These are phyloP conservation scores for Gastrolobium bilobum DNA, from an alignment of 306 rosid genomes.

Conservation along the genomic window DNA sequence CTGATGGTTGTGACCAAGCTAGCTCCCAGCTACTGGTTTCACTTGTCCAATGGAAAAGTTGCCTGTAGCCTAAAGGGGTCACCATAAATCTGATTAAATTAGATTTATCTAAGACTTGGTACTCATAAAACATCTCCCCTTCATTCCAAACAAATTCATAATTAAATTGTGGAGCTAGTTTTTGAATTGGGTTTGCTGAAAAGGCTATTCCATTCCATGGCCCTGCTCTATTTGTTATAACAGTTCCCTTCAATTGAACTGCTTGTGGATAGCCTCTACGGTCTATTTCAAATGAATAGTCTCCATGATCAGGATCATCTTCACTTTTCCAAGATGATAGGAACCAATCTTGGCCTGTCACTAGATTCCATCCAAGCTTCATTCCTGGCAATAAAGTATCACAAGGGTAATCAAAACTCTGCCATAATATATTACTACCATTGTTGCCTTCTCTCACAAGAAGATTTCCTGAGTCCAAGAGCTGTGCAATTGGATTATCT, in stretches of 20 bases:
- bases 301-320: constrained; percentile 38
- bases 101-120: not conserved
- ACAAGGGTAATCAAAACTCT: constrained; percentile 50
- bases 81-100: not conserved
- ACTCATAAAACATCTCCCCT: constrained; percentile 15
- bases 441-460: constrained; percentile 39
- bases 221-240: not conserved
- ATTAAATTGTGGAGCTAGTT: not conserved
- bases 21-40: not conserved
- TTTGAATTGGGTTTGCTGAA: not conserved
- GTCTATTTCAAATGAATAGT: constrained; percentile 7
- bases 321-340: constrained; percentile 40
- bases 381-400: constrained; percentile 47
- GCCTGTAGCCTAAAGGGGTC: constrained; percentile 8
- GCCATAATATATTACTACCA: constrained; percentile 11
- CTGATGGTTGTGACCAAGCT: not conserved
- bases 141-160: constrained; percentile 17
- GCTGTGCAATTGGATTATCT: constrained; percentile 41
- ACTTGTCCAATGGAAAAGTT: not conserved
- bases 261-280: constrained; percentile 38
- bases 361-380: constrained; percentile 42
- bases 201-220: constrained; percentile 43
- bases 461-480: constrained; percentile 51
- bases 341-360: constrained; percentile 13
- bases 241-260: not conserved